These are phyloP conservation scores for Pyrus betulifolia DNA, from an alignment of 306 rosid species.

Conservation along the genomic window DNA sequence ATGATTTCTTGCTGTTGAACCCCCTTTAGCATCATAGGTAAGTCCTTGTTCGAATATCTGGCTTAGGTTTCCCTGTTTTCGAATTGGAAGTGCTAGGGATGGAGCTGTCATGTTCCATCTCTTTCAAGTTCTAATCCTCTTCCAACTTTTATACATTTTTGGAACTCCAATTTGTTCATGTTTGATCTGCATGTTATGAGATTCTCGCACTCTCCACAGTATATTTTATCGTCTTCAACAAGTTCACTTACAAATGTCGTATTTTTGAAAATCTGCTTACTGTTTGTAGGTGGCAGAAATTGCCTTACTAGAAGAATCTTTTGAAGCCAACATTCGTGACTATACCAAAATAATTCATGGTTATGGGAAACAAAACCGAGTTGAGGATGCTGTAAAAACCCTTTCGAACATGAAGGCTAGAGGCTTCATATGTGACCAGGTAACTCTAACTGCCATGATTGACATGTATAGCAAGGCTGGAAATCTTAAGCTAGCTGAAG, in stretches of 20 bases:
- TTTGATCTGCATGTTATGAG: neutral
- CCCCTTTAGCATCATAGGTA: neutral
- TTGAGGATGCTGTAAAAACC: conserved; percentile 57
- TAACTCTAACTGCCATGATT: conserved; percentile 68
- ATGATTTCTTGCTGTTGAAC: neutral
- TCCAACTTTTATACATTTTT: neutral
- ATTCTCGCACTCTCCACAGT: neutral
- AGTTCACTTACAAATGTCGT: neutral
- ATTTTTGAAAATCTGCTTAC: neutral
- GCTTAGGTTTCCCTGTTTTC: neutral
- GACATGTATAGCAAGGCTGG: conserved; percentile 83
- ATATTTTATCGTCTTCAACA: neutral
- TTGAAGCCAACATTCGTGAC: conserved; percentile 65
- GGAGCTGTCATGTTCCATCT: neutral
- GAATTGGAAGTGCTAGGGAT: too few relatives aligned
- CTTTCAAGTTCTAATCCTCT: neutral
- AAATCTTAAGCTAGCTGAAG: conserved; percentile 48
- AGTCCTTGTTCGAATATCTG: neutral
- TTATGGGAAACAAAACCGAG: conserved; percentile 54
- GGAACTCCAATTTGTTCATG: neutral
- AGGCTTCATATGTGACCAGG: conserved; percentile 69
- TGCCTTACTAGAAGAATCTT: conserved; percentile 63
- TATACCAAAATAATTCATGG: conserved; percentile 71
- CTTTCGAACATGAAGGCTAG: conserved; percentile 53
- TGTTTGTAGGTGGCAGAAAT: conserved; percentile 69